Base-by-base conservation (phyloP, 2,329 filamentous ascomycete genomes). In the Diatrype stigma region DNA sequence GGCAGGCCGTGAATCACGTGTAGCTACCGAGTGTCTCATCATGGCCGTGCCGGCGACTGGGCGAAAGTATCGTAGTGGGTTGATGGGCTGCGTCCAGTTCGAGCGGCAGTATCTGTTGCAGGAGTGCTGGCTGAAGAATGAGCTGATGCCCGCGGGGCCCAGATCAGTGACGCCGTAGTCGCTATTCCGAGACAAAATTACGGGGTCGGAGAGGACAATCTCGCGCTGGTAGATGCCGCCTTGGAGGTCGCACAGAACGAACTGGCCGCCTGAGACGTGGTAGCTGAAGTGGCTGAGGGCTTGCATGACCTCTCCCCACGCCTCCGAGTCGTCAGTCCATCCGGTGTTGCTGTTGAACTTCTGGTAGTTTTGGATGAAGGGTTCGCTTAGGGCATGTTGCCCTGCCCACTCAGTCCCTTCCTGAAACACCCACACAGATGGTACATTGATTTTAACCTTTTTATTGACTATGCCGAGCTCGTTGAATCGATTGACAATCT, bases 331-430 rank as follows among this genome's bases (percentile, higher is more conserved):
- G 50, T 69, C 58, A 35, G 22, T 60, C 71, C 71, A 75, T 38
- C 71, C 71, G 1, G 56, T 65, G 54, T 73, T 74, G 64, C 70
- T 74, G 59, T 74, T 74, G 62, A 72, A 73, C 59, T 73, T 74
- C 51, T 70, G 58, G 56, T 72, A 73, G 54, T 72, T 69, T 16
- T 67, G 51, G 47, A 74, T 73, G 56, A 71, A 71, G 1, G 71
- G 70, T 56, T 74, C 70, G 22, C 53, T 37, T 1, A 74, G 62
- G 4, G 2, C 0, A 21, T 56, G 64, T 23, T 60, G 52, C 10
- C 65, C 67, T 0, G 30, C 23, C 49, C 48, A 26, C 10, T 26
- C n/a, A n/a, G n/a, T 5, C 3, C n/a, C 10, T 16, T 56, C 16
- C 0, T 46, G 42, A 37, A 64, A 68, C 2, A 2, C 37, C 67